Conservation (phyloP, 306 rosid genomes). For the Pyrus betulifolia region DNA sequence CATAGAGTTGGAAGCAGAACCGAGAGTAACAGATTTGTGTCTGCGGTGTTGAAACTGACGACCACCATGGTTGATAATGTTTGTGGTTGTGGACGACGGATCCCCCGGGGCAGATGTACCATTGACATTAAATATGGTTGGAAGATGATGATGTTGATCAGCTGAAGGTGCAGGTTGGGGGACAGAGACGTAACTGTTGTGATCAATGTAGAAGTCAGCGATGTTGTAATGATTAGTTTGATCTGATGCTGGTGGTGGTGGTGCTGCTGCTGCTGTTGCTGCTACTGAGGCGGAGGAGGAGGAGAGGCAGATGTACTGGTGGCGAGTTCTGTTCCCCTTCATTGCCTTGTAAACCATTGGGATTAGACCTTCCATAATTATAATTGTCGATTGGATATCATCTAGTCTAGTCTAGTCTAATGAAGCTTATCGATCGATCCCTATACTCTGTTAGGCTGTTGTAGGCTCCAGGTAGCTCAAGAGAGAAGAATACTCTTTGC, state of each 20-base stretch:
- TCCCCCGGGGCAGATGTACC: background rate
- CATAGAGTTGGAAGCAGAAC: background rate
- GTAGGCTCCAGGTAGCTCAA: too few relatives aligned
- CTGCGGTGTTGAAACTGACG: background rate
- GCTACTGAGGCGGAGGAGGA: background rate
- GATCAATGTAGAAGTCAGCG: slow-evolving; percentile 6
- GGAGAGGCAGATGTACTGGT: slow-evolving; percentile 10
- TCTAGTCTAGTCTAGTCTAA: background rate
- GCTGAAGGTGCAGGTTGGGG: background rate
- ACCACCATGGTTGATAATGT: background rate
- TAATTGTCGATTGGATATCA: background rate
- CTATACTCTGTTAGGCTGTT: too few relatives aligned
- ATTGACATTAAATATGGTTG: background rate
- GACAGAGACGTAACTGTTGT: background rate
- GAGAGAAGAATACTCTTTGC: too few relatives aligned
- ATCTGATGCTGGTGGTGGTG: background rate
- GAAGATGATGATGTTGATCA: background rate
- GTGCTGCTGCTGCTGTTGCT: background rate
- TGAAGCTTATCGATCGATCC: background rate
- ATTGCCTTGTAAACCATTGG: slow-evolving; percentile 34
- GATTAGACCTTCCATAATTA: slow-evolving; percentile 30
- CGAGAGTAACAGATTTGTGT: slow-evolving; percentile 1
- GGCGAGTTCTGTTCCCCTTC: slow-evolving; percentile 13
- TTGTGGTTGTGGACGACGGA: background rate
- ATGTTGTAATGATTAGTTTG: background rate